Conservation (phyloP, 176 grass and related monocot genomes). For the Hordeum vulgare region MorexV3_pseudomolecules_assembly NC_058519.1:158810397-158810896, state of each 20-base stretch:
- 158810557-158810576: too few relatives aligned
- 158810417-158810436: too few relatives aligned
- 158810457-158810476: neutral
- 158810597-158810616: too few relatives aligned
- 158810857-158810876: slow-evolving; percentile 62
- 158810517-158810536: too few relatives aligned
- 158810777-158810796: slow-evolving; percentile 30
- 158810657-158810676: slow-evolving; percentile 31
- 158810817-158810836: slow-evolving; percentile 49
- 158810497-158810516: too few relatives aligned
- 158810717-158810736: slow-evolving; percentile 37
- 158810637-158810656: slow-evolving; percentile 40
- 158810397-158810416: too few relatives aligned
- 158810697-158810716: slow-evolving; percentile 55
- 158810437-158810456: too few relatives aligned
- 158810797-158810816: slow-evolving; percentile 46
- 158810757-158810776: slow-evolving; percentile 52
- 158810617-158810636: neutral
- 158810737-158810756: slow-evolving; percentile 41
- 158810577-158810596: too few relatives aligned
- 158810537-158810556: too few relatives aligned
- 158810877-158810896: slow-evolving; percentile 74
- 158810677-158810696: slow-evolving; percentile 47
- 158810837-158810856: slow-evolving; percentile 51
- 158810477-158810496: too few relatives aligned